Evolutionary conservation across 257 asterid species (phyloP).

Genomic region (Solanum chilense): DNA sequence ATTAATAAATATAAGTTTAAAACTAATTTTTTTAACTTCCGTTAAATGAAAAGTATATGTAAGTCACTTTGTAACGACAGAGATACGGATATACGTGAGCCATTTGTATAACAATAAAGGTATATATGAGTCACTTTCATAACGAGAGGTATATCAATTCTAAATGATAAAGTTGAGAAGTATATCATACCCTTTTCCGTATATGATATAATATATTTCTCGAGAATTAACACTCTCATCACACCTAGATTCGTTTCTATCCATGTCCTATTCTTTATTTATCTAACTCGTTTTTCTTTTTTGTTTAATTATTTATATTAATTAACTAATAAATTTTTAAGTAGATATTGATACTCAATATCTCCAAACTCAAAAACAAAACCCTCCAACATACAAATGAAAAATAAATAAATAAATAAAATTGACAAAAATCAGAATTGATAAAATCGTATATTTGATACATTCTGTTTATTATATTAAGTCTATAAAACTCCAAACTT

Average conservation of each 20-base stretch:
- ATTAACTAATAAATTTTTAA: neutral
- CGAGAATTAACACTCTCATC: no score
- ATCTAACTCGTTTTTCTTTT: neutral
- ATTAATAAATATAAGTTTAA: no score
- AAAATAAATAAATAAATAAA: neutral
- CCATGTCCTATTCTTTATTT: no score
- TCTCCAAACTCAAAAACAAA: neutral
- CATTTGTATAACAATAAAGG: no score
- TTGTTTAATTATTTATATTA: no score
- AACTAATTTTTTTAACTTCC: no score
- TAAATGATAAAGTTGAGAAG: accelerated
- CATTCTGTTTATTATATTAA: neutral
- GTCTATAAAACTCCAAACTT: neutral
- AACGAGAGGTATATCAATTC: no score
- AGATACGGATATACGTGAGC: accelerated
- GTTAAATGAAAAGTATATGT: no score
- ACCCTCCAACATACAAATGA: neutral
- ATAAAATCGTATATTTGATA: neutral
- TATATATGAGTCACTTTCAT: no score
- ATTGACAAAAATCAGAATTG: neutral
- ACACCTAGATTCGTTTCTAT: no score
- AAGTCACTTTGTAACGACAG: no score
- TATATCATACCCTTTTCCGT: accelerated
- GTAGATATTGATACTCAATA: neutral
- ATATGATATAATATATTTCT: no score